phyloP scores from a whole-genome alignment of 345 rosid genomes.

The Acer negundo region DNA sequence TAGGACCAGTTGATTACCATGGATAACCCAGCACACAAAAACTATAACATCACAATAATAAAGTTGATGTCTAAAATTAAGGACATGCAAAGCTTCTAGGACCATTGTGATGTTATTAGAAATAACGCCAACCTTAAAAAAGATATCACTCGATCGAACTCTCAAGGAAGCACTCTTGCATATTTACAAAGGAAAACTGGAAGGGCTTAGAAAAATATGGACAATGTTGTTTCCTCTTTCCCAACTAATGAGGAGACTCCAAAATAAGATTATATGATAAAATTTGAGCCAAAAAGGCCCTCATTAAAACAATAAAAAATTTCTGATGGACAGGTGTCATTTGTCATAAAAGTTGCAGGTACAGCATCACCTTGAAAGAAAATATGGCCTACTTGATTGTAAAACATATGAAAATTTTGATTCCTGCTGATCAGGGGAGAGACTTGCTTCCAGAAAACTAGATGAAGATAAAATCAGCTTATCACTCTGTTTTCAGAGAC shows the following conservation, averaged over 20 bases:
- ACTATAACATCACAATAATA: conserved; percentile 11
- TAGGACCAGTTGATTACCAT: conserved; percentile 22
- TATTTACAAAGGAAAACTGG: conserved; percentile 84
- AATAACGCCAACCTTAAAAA: conserved; percentile 64
- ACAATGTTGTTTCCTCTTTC: conserved; percentile 63
- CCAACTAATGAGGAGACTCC: conserved; percentile 49
- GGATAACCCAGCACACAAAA: too few relatives aligned
- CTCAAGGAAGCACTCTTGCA: conserved; percentile 61
- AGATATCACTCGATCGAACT: conserved; percentile 71
- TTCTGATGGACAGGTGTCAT: background rate
- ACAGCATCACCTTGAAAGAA: background rate
- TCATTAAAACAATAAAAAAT: background rate
- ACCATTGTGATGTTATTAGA: conserved; percentile 35
- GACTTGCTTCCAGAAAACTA: background rate
- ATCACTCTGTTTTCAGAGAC: background rate
- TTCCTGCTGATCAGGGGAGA: background rate
- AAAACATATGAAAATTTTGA: background rate
- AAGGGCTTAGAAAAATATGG: conserved; percentile 77
- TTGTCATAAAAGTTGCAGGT: background rate
- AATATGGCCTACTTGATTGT: background rate
- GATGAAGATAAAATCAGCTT: background rate
- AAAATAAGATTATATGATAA: background rate
- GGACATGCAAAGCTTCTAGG: conserved; percentile 59
- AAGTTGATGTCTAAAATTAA: conserved; percentile 70
- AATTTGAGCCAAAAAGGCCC: background rate